These are phyloP conservation scores for Annulohypoxylon bovei DNA, from an alignment of 495 filamentous ascomycete species.

Conservation along the genomic window DNA sequence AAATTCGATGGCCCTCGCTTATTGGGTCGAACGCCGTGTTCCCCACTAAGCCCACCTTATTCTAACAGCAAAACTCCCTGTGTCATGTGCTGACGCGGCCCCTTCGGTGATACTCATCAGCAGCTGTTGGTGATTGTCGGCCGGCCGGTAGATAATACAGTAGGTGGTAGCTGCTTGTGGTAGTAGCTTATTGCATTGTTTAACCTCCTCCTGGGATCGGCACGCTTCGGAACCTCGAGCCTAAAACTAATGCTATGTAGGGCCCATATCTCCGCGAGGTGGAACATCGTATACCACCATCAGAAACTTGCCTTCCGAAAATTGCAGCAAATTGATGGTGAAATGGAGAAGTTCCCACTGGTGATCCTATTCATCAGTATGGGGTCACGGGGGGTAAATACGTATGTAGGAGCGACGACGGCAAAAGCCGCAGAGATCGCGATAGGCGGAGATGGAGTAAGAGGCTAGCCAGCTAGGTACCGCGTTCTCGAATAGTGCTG, in stretches of 20 bases:
- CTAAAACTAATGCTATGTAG: conserved; percentile 37
- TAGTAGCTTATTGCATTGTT: conserved; percentile 28
- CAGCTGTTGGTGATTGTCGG: conserved; percentile 26
- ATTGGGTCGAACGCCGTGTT: conserved; percentile 20
- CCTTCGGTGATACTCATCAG: conserved; percentile 40
- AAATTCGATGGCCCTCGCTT: conserved; percentile 15
- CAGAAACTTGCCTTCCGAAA: conserved; percentile 29
- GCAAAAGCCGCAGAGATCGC: background rate
- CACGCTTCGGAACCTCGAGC: conserved; percentile 22
- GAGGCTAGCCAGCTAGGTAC: conserved; percentile 1
- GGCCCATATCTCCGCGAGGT: conserved; percentile 39
- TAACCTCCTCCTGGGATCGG: conserved; percentile 25
- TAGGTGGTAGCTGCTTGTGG: conserved; percentile 24
- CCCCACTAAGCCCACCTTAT: conserved; percentile 42
- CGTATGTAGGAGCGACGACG: background rate
- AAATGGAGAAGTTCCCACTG: conserved; percentile 29
- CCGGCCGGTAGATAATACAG: conserved; percentile 29
- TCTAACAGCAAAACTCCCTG: conserved; percentile 38
- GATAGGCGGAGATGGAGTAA: background rate
- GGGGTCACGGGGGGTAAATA: conserved; percentile 15
- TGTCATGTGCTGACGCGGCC: conserved; percentile 44
- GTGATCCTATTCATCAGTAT: conserved; percentile 19
- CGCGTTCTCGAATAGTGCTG: background rate
- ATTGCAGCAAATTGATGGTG: conserved; percentile 12
- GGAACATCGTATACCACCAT: conserved; percentile 40